phyloP scores from a whole-genome alignment of 495 filamentous ascomycete genomes.

The Aspergillus homomorphus region DNA sequence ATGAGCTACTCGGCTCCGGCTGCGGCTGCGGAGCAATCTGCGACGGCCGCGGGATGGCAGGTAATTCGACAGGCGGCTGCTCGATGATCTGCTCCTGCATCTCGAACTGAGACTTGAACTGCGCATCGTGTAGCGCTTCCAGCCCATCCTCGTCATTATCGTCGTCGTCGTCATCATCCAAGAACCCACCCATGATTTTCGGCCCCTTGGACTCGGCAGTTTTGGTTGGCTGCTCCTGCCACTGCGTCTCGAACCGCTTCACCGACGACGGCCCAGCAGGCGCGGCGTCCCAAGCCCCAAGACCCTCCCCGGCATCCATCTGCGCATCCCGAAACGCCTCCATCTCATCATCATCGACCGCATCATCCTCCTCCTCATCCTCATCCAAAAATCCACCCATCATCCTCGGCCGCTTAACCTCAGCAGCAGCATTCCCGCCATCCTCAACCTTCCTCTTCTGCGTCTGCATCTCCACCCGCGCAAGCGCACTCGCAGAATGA shows the following conservation, averaged over 20 bases:
- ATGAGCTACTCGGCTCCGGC: conserved; percentile 6
- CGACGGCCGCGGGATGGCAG: conserved; percentile 8
- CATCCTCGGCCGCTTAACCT: conserved; percentile 41
- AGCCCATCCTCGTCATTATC: conserved; percentile 31
- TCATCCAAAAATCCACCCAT: conserved; percentile 48
- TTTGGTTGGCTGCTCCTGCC: background rate
- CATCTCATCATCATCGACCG: conserved; percentile 32
- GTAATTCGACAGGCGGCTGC: conserved; percentile 12
- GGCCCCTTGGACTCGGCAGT: conserved; percentile 35
- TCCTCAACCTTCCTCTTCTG: conserved; percentile 50
- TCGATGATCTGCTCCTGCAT: conserved; percentile 32
- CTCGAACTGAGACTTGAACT: conserved; percentile 38
- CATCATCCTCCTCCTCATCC: conserved; percentile 29
- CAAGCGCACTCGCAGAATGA: too few species aligned
- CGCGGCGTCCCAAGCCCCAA: conserved; percentile 20
- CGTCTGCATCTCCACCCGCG: conserved; percentile 46
- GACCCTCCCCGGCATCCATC: background rate
- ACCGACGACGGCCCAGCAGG: background rate
- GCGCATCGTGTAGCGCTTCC: conserved; percentile 27
- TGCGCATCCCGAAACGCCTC: conserved; percentile 28
- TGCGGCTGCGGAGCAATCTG: conserved; percentile 7
- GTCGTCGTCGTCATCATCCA: conserved; percentile 42
- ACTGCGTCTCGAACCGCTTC: conserved; percentile 41
- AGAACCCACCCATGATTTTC: conserved; percentile 24
- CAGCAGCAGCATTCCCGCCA: conserved; percentile 25